These are phyloP conservation scores for Panaeolus papilionaceus DNA, from an alignment of 768 basidiomycete species.

Conservation along the genomic window DNA sequence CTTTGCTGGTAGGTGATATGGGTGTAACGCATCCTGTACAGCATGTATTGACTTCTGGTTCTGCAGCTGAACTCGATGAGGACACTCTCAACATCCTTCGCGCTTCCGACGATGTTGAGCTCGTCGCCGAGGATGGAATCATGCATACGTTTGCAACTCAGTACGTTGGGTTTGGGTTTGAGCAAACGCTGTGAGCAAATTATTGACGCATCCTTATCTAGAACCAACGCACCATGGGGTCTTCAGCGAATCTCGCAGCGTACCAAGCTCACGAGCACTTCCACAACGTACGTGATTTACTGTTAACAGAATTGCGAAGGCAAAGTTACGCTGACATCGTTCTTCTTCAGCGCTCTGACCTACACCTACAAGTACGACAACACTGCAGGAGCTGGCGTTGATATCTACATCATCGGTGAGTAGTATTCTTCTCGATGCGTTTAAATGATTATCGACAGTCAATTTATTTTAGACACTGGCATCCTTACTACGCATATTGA, in stretches of 20 bases:
- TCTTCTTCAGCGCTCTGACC: slow-evolving; percentile 11
- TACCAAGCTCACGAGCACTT: slow-evolving; percentile 11
- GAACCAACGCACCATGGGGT: slow-evolving; percentile 34
- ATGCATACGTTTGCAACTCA: slow-evolving; percentile 31
- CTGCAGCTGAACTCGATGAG: slow-evolving; percentile 26
- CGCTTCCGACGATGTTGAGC: slow-evolving; percentile 32
- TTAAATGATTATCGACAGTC: too few species aligned
- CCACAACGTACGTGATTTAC: neutral
- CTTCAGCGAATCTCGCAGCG: slow-evolving; percentile 25
- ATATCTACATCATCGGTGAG: slow-evolving; percentile 40
- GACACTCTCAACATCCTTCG: slow-evolving; percentile 32
- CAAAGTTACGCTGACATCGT: too few species aligned
- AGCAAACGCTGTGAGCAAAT: too few species aligned
- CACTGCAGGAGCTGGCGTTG: slow-evolving; percentile 26
- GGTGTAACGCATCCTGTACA: too few species aligned
- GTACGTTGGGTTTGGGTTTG: slow-evolving; percentile 18
- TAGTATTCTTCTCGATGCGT: too few species aligned
- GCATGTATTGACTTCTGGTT: neutral
- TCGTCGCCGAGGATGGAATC: slow-evolving; percentile 37
- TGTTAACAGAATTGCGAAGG: neutral
- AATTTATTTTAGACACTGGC: slow-evolving; percentile 15
- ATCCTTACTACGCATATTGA: neutral
- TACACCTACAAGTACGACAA: slow-evolving; percentile 24
- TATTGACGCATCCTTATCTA: slow-evolving; percentile 14
- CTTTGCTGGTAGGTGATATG: slow-evolving; percentile 30